Base-by-base conservation (phyloP, 139 green algal species). In the Yamagishiella unicocca region DNA sequence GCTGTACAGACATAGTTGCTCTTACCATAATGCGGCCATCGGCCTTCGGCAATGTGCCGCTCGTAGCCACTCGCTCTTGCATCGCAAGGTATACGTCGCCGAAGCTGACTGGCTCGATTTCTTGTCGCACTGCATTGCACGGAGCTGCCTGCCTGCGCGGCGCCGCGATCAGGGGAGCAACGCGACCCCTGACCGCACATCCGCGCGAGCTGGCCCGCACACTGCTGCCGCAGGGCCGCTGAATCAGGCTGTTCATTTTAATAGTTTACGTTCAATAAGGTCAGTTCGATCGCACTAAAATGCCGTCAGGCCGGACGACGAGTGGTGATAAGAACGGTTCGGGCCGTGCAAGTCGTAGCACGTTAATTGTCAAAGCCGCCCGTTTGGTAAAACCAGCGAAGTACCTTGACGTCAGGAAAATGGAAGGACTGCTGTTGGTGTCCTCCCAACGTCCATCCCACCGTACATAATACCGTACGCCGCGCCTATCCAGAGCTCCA, bases 71-170 rank as follows among this genome's bases (percentile, higher is more conserved):
- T 14, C 61, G 40, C 42, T 85, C 79, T n/a, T 40, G 31, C 79
- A 85, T 85, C 2, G 79, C 79, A 0, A 76, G 17, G 19, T 85
- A 85, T 6, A 85, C n/a, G 35, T 85, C 79, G 14, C 24, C 61
- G 27, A 85, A 85, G 17, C 37, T 31, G 6, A 75, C 79, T 1
- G 54, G 27, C 43, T 85, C 61, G 4, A 85, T 29, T 42, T 85
- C 79, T 22, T 42, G 17, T 0, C 40, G 29, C 43, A 38, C 6
- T 7, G 79, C 61, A 27, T 27, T 33, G 38, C 70, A 78, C 2
- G 40, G 40, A 35, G 43, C 27, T 78, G 17, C 5, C 25, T 22
- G 40, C 38, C 58, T 12, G 35, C 25, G 58, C 31, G 6, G 64
- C 37, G 64, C 64, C 33, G 64, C 64, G 33, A 35, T 73, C 24